These are phyloP conservation scores for Solanum chmielewskii DNA, from an alignment of 257 asterid species.

Conservation along the genomic window DNA sequence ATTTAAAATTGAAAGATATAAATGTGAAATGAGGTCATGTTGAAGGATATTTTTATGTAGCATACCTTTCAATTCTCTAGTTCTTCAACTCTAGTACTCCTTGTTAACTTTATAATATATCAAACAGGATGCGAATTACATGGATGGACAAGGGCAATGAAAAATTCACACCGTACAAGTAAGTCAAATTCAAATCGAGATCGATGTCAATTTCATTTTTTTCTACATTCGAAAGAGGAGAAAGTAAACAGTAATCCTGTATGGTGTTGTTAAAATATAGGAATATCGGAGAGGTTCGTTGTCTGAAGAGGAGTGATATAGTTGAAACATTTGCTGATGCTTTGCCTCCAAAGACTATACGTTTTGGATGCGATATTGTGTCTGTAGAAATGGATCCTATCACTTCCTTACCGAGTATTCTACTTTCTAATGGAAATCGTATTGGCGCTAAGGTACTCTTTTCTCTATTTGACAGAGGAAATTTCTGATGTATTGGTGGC, in stretches of 20 bases:
- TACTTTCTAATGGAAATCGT: slow-evolving; percentile 6
- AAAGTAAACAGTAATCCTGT: neutral
- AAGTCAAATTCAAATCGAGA: slow-evolving; percentile 1
- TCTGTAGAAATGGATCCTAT: slow-evolving; percentile 8
- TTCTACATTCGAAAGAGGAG: neutral
- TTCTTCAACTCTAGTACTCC: neutral
- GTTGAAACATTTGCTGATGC: slow-evolving; percentile 20
- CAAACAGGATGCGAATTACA: slow-evolving; percentile 7
- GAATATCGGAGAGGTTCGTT: slow-evolving; percentile 16
- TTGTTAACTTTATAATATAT: neutral
- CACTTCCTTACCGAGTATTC: slow-evolving; percentile 12
- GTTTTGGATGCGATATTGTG: slow-evolving; percentile 14
- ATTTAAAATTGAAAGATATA: no score
- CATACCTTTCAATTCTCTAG: neutral
- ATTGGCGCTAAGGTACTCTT: slow-evolving; percentile 18
- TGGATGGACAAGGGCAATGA: slow-evolving; percentile 13
- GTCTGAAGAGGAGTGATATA: slow-evolving; percentile 26
- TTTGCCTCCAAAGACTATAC: slow-evolving; percentile 16
- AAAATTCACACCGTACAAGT: slow-evolving; percentile 2
- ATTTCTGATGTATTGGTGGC: neutral
- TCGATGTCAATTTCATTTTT: neutral
- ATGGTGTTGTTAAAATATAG: neutral
- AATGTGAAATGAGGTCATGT: no score
- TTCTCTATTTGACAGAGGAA: neutral
- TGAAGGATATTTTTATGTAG: neutral